Evolutionary conservation across 2,329 filamentous ascomycete genomes (phyloP), one percentile per base, ranked within the genome.

Genomic region (Neocucurbitaria cava): DNA sequence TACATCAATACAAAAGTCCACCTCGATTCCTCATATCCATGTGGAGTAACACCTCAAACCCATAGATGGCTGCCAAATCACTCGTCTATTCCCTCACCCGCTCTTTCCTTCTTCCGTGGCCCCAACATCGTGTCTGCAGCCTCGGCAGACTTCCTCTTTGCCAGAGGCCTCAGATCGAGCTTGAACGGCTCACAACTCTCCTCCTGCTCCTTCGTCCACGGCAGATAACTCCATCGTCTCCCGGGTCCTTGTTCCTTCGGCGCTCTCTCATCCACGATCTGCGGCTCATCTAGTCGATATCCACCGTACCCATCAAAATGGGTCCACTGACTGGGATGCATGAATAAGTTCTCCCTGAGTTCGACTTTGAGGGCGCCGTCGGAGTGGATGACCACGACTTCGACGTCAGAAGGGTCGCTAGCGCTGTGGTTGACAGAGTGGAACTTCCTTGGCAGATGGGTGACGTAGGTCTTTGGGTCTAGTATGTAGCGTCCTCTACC

Each of bases 141-240:
- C n/a, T n/a, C n/a, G n/a, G n/a, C n/a, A n/a, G n/a, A n/a, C n/a
- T n/a, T n/a, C 30, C 31, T n/a, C 31, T 35, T 35, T 15, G 31
- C 31, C n/a, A 17, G 15, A n/a, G 31, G 15, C 20, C 52, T 59
- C 39, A 67, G 15, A 17, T 52, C 60, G 28, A 67, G 18, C 18
- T 28, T 56, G 9, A 54, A 18, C 17, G 56, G 58, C 36, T 33
- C 23, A 44, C 65, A 69, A 20, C 65, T 70, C 47, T 53, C 40
- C 20, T 65, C 64, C 58, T 68, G 65, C 48, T 66, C 62, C 40
- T n/a, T 43, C 1, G 66, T 71, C 71, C 70, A 72, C n/a, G 71
- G 69, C 20, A 68, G 1, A 41, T 61, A 62, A n/a, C 58, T 64
- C 70, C 69, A 73, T 20, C 60, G 53, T 30, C 61, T 55, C 4